Conservation (phyloP, 345 rosid genomes). For the Eucalyptus marginata region DNA sequence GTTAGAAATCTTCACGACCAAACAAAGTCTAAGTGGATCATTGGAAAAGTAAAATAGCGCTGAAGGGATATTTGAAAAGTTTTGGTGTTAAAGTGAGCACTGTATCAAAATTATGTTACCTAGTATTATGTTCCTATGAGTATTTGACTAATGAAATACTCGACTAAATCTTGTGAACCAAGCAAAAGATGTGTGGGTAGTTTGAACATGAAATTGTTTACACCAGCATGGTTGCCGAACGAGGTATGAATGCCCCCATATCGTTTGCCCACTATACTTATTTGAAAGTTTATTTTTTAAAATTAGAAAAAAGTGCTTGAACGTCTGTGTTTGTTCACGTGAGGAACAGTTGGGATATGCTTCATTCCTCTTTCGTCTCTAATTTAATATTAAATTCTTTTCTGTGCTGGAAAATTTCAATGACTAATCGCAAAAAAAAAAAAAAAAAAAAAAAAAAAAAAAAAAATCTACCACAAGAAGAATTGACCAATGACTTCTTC, state of each 20-base stretch:
- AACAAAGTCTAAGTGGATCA: no score
- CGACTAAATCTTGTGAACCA: rapidly evolving
- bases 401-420: background rate
- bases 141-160: background rate
- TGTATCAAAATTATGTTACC: no score
- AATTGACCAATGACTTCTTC: rapidly evolving
- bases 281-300: background rate
- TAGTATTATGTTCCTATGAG: rapidly evolving
- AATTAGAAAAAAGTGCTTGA: background rate
- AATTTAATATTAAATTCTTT: background rate
- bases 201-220: background rate
- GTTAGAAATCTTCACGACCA: rapidly evolving
- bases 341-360: background rate
- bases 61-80: background rate
- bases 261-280: background rate
- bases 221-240: background rate
- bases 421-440: background rate
- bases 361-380: background rate
- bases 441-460: no score
- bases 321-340: background rate
- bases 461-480: background rate
- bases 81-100: rapidly evolving
- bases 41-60: background rate
- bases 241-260: background rate
- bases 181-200: background rate